These are phyloP conservation scores for Pseudisothecium myosuroides DNA, from an alignment of 225 moss, liverwort and hornwort species.

Conservation along the genomic window DNA sequence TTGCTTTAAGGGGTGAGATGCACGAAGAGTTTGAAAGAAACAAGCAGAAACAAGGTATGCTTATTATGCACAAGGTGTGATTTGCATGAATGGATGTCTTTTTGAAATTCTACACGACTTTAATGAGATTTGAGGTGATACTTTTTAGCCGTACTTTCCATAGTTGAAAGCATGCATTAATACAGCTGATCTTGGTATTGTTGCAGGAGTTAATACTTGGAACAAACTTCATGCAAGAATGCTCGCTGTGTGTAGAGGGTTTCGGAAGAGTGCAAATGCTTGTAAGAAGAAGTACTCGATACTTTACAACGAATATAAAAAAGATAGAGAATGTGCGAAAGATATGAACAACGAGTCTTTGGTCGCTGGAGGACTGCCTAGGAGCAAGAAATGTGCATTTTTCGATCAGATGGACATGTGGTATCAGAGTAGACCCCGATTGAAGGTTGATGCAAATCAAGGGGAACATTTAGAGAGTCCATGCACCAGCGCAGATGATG, in stretches of 20 bases:
- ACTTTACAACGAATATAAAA: slow-evolving; percentile 59
- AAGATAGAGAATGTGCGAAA: slow-evolving; percentile 49
- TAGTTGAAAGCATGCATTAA: background rate
- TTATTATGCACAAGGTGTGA: background rate
- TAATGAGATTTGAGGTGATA: background rate
- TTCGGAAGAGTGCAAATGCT: slow-evolving; percentile 58
- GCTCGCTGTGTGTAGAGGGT: slow-evolving; percentile 37
- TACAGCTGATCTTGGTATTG: background rate
- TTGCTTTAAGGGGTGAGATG: slow-evolving; percentile 61
- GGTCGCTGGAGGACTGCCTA: slow-evolving; percentile 40
- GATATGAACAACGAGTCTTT: slow-evolving; percentile 25
- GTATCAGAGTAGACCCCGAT: slow-evolving; percentile 42
- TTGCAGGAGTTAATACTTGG: slow-evolving; percentile 63
- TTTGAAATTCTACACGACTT: background rate
- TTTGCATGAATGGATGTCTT: background rate
- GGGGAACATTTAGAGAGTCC: slow-evolving; percentile 47
- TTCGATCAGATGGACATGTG: slow-evolving; percentile 61
- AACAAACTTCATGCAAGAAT: slow-evolving; percentile 51
- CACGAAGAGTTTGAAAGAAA: slow-evolving; percentile 60
- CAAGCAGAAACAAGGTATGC: slow-evolving; percentile 56
- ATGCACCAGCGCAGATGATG: slow-evolving; percentile 45
- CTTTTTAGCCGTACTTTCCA: background rate
- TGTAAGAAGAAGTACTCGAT: slow-evolving; percentile 71
- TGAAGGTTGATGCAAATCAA: slow-evolving; percentile 35
- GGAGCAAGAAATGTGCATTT: slow-evolving; percentile 54